Evolutionary conservation across 305 asterid genomes (phyloP).

Genomic region (Solanum hybrid): DNA sequence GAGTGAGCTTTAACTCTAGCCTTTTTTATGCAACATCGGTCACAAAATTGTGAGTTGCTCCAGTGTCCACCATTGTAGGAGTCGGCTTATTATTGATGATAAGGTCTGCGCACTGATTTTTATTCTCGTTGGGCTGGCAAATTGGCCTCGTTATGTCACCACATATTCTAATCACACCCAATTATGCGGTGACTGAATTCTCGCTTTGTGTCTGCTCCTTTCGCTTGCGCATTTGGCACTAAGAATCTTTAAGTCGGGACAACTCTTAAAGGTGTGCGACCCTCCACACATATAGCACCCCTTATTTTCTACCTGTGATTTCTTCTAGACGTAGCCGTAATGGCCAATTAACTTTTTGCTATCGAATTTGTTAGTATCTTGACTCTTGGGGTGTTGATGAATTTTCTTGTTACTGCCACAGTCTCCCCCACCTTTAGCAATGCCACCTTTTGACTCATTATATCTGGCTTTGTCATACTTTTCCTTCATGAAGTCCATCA

Average conservation of each 20-base stretch:
- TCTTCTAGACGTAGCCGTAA: neutral
- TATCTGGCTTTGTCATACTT: no score
- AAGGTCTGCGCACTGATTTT: no score
- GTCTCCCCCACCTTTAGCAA: neutral
- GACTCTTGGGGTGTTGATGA: neutral
- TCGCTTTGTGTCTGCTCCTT: neutral
- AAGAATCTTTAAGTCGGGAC: neutral
- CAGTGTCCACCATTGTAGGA: neutral
- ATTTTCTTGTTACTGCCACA: no score
- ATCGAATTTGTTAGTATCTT: no score
- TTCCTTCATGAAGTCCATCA: neutral
- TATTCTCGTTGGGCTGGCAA: neutral
- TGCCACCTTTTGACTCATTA: neutral
- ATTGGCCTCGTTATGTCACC: neutral
- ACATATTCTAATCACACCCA: neutral
- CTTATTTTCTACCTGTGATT: neutral
- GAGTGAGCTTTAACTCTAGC: neutral
- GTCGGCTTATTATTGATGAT: no score
- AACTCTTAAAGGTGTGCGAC: neutral
- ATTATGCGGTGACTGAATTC: fast-evolving
- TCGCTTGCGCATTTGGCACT: no score
- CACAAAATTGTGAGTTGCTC: neutral
- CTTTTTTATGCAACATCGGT: no score
- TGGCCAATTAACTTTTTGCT: neutral
- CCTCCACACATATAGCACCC: neutral